Base-by-base conservation (phyloP, 73 alveolate genomes). In the Paramecium tetraurelia region DNA sequence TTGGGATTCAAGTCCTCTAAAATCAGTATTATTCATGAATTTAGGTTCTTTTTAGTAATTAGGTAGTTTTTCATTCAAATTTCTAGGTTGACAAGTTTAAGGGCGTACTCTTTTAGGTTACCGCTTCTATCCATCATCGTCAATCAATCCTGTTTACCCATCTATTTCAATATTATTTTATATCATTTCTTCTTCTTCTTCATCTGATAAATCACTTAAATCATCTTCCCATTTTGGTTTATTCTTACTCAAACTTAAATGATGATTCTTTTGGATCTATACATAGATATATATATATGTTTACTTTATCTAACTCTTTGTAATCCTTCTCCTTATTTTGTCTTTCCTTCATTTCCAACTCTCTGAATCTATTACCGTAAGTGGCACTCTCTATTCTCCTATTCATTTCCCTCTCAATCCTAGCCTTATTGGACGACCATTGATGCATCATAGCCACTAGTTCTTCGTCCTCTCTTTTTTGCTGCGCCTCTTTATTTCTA, bases 401-500 rank as follows among this genome's bases (percentile, higher is more conserved):
- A 48, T 48, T 80, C 43, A 80, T 80, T 46, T 80, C 90, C 24
- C 57, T 80, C 24, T 80, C 90, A 21, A 80, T 31, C 21, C 75
- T 80, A 4, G 90, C 90, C 27, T 80, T 80, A 80, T 80, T 80
- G 1, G 48, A 46, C 4, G 90, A 80, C 90, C 90, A 80, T 24
- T 80, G 12, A 21, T 48, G 46, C 90, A 80, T 80, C 90, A 44
- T 44, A n/a, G 70, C 57, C n/a, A 80, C 75, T 58, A 80, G 9
- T 44, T 80, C 90, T 80, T 80, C 90, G 43, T 80, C 90, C 48
- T 80, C 71, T 48, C 90, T 40, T 24, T 80, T 80, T 43, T 43
- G 21, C 48, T 59, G 31, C 11, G 72, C 43, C 24, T 80, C 71
- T 35, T 80, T 80, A 24, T 80, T 44, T 80, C 90, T 80, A 2